phyloP scores from a whole-genome alignment of 441 rosid genomes.

The Syzygium syzygioides region DNA sequence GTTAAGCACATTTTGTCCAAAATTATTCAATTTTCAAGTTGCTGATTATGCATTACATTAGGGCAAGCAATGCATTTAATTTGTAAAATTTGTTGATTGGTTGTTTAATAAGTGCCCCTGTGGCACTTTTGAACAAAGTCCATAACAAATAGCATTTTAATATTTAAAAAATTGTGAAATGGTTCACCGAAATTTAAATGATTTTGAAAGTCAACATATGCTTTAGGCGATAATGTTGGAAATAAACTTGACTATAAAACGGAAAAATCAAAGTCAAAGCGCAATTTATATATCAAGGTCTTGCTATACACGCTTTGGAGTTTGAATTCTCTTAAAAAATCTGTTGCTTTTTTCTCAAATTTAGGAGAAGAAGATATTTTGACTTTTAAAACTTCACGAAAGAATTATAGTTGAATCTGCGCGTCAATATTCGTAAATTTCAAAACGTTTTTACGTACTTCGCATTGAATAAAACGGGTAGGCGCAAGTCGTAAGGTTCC shows the following conservation, averaged over 20 bases:
- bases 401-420: background rate
- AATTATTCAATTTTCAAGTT: background rate
- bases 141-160: background rate
- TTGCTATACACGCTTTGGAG: background rate
- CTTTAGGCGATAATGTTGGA: background rate
- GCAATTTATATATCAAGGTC: background rate
- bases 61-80: background rate
- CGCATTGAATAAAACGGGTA: background rate
- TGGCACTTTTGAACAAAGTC: background rate
- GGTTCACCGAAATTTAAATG: background rate
- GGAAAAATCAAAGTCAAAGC: background rate
- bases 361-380: background rate
- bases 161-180: background rate
- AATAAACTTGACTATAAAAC: background rate
- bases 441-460: background rate
- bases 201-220: background rate
- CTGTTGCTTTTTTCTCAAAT: background rate
- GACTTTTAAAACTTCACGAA: background rate
- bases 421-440: background rate
- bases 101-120: background rate
- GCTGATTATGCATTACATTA: background rate
- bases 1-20: background rate
- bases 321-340: background rate
- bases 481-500: background rate
- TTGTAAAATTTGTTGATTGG: background rate